Evolutionary conservation across 106 monocot genomes (phyloP), one percentile per base, ranked within the genome.

Genomic region (Apostasia shenzhenica): DNA sequence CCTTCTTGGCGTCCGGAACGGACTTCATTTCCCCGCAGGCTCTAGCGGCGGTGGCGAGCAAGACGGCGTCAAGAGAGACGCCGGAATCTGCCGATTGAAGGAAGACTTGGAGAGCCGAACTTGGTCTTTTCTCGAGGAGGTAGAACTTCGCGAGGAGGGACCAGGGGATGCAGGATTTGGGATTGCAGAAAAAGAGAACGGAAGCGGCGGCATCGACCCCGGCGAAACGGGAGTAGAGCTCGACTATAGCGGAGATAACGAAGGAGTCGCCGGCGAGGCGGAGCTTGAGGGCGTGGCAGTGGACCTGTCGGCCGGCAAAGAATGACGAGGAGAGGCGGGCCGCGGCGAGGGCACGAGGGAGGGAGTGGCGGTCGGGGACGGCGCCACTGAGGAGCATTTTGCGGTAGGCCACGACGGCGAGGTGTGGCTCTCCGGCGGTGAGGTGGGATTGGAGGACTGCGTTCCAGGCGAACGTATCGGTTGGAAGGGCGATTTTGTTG

Each of bases 251-350:
- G 2, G 77, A 64, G 63, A 78, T 8, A 44, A 83, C 68, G 50
- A 75, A 77, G 55, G 72, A 63, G 49, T 87, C 71, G 41, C 71
- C 45, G 44, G 63, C 62, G 14, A 87, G 60, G 1, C 67, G 67
- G 52, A 78, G 67, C 72, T 87, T 87, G 60, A 87, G 48, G 8
- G 71, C 83, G 59, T 83, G 80, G 52, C 58, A 66, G 50, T 87
- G 83, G 49, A 81, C 4, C 56, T 83, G 83, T 6, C 55, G 38
- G 8, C 79, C 84, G 4, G 13, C 61, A 47, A 60, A 73, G 39
- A 61, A 40, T 3, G 57, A 45, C 5, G 47, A 49, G 42, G 63
- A 55, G 40, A 69, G 67, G 38, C 38, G 74, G 37, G 56, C 48
- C 8, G 77, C 61, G 45, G 50, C 52, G 49, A 83, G 12, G 26